Base-by-base conservation (phyloP, 2,329 filamentous ascomycete genomes). In the Fusarium pseudograminearum region DNA sequence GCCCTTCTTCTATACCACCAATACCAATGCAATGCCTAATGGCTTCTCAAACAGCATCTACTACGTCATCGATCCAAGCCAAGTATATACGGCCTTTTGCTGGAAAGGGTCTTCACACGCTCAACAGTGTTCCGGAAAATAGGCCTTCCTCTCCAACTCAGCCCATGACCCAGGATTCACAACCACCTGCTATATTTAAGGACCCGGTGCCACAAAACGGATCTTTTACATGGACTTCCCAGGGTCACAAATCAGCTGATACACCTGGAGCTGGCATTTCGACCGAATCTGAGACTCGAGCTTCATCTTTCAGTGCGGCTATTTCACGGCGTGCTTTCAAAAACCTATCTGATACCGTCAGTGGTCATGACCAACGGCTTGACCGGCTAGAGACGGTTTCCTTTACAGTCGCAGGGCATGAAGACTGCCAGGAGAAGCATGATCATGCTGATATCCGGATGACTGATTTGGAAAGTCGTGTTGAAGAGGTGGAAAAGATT, bases 381-480 rank as follows among this genome's bases (percentile, higher is more conserved):
- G 90, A 92, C 50, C 82, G 83, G 57, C 82, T 94, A 8, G 92
- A 95, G 78, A 92, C 86, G 52, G 83, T 86, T 3, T 93, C 91
- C 0, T 92, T 93, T 73, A 88, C 88, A 26, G 84, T 87, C 44
- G 83, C 85, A 20, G 85, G 86, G n/a, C 86, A 91, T 48, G 91
- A 93, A 24, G 90, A 92, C 38, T 87, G 92, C 50, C 82, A 89
- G 20, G 90, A 93, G 22, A 88, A 86, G 56, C 85, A 92, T 71
- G 91, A 93, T 34, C 80, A 87, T 48, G 77, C 87, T 45, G 92
- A 94, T 69, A 83, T 89, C 11, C 87, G 91, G 24, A 82, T 94
- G 10, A 85, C 88, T 2, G 91, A 94, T 38, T 81, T 94, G 9
- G 91, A 94, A 76, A 85, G 84, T 30, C 84, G 87, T 36, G 80